Evolutionary conservation across 2,329 filamentous ascomycete genomes (phyloP), one percentile per base, ranked within the genome.

Genomic region (Aspergillus viridinutans): DNA sequence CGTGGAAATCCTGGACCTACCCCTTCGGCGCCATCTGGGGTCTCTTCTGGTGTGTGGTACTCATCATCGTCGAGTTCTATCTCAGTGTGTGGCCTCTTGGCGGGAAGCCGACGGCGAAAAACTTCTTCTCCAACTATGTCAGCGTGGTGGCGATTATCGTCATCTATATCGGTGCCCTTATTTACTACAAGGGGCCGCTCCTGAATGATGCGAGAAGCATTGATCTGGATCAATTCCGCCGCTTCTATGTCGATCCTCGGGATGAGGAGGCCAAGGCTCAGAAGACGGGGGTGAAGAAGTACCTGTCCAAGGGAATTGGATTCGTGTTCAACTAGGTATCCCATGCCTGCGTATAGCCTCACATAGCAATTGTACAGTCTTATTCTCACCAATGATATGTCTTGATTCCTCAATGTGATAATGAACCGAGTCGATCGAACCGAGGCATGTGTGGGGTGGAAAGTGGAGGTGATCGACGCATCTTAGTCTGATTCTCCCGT

Each of bases 1-100:
- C 75, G 26, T 76, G 78, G 78, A 75, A 71, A 57, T 74, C 74
- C 2, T 78, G 76, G 72, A 74, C 75, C 1, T 80, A 71, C 61
- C 79, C 79, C 0, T 74, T 70, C 49, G 74, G 71, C 1, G 72
- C 77, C 0, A 78, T 68, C 65, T 81, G 73, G 71, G 78, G 76
- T 2, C 68, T 80, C 32, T 58, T 63, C 42, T 78, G 74, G 71
- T 80, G 76, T 54, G 67, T 78, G 42, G 51, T 79, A 14, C 72
- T 81, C 32, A 74, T 80, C 57, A 68, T 78, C 43, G 72, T 76
- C 3, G 73, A 80, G 55, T 80, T 81, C 62, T 81, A 81, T 59
- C 73, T 81, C 1, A 68, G 74, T 3, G 67, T 81, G 2, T 80
- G 75, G 72, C 79, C 80, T 0, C 67, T 81, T 2, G 67, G 62